These are phyloP conservation scores for Colletotrichum gloeosporioides DNA, from an alignment of 2,329 filamentous ascomycete species.

Conservation along the genomic window DNA sequence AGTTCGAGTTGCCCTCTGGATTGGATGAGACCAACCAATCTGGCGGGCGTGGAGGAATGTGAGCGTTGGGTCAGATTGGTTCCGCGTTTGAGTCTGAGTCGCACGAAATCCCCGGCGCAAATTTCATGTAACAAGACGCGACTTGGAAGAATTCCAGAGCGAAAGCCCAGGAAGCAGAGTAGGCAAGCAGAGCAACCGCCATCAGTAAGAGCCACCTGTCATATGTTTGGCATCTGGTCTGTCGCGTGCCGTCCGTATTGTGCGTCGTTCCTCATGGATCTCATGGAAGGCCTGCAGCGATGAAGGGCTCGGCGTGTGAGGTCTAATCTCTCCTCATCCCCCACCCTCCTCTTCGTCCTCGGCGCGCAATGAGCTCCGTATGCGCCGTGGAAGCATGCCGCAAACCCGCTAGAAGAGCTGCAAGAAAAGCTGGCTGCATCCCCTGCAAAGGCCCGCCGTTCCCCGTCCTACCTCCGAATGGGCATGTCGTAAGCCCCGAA, in stretches of 20 bases:
- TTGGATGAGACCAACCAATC: conserved; percentile 1
- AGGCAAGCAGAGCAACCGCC: background rate
- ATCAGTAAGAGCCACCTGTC: background rate
- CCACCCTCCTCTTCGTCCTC: background rate
- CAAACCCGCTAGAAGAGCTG: background rate
- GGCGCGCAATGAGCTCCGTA: background rate
- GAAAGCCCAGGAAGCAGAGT: background rate
- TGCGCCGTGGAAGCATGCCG: background rate
- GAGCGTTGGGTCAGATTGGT: background rate
- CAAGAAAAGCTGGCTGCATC: background rate
- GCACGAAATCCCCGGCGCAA: background rate
- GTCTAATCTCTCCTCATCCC: background rate
- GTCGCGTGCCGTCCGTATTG: background rate
- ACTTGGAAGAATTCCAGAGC: background rate
- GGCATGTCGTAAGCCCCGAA: conserved; percentile 14
- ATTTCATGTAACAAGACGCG: background rate
- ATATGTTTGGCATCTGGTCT: background rate
- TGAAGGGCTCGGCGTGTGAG: background rate
- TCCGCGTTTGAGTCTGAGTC: background rate
- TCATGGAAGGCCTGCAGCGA: background rate
- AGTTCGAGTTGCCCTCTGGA: background rate
- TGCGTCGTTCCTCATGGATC: background rate
- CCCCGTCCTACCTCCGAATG: conserved; percentile 15
- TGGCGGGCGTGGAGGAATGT: background rate
- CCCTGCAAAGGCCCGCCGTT: background rate